phyloP scores from a whole-genome alignment of 495 filamentous ascomycete species.

The Hypoxylon subgilvum region DNA sequence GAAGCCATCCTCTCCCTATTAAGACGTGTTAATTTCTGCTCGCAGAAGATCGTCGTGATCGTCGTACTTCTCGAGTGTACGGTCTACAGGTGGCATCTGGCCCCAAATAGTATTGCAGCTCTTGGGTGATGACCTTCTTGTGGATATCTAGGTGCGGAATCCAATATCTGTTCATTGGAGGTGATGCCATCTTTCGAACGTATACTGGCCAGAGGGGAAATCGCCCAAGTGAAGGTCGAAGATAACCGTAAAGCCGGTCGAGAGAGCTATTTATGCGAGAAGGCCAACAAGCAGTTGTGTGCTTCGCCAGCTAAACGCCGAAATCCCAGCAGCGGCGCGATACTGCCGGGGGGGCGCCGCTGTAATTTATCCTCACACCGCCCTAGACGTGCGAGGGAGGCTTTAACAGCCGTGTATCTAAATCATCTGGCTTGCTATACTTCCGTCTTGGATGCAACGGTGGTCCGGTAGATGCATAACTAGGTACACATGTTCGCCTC shows the following conservation, averaged over 20 bases:
- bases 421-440: constrained; percentile 21
- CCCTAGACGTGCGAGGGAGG: constrained; percentile 28
- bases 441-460: constrained; percentile 39
- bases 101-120: constrained; percentile 62
- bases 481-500: constrained; percentile 43
- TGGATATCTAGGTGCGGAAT: constrained; percentile 63
- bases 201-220: constrained; percentile 10
- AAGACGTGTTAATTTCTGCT: constrained; percentile 39
- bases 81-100: constrained; percentile 60
- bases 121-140: constrained; percentile 62
- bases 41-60: constrained; percentile 11
- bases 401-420: constrained; percentile 36
- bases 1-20: constrained; percentile 62
- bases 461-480: constrained; percentile 34
- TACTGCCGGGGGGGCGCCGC: constrained; percentile 8
- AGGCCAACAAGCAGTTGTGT: constrained; percentile 13
- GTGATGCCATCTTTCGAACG: constrained; percentile 46
- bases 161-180: constrained; percentile 61
- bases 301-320: constrained; percentile 29
- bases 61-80: constrained; percentile 58
- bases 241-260: constrained; percentile 23
- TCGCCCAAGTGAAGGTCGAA: constrained; percentile 14
- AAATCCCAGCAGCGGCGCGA: constrained; percentile 10
- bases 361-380: constrained; percentile 30
- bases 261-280: constrained; percentile 34